Conservation (phyloP, 768 basidiomycete species). For the Russula sp. region DNA sequence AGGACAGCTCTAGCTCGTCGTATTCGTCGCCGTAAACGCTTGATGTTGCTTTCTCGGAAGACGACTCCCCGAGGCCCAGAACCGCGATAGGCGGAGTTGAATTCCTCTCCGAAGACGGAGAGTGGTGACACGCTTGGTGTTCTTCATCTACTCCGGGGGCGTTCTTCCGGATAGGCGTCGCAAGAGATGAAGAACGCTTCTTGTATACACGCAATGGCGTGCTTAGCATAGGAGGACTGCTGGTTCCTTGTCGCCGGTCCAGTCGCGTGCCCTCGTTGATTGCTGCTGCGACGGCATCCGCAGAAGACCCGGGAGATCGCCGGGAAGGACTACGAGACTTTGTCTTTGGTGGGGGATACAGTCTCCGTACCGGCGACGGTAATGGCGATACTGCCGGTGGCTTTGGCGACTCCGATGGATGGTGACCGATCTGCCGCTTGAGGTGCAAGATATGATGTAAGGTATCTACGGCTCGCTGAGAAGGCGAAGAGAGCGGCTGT, state of each 20-base stretch:
- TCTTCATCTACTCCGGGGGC: not conserved
- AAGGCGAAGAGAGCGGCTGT: not conserved
- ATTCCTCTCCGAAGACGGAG: not conserved
- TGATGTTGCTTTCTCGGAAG: not conserved
- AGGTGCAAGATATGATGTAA: constrained; percentile 14
- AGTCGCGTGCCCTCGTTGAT: constrained; percentile 17
- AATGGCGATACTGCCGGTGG: not conserved
- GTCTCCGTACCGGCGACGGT: not conserved
- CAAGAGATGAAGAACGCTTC: constrained; percentile 5
- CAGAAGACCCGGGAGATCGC: constrained; percentile 8
- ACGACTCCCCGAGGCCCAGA: not conserved
- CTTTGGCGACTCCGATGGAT: not conserved
- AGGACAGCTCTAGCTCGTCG: constrained; percentile 22
- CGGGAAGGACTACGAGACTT: not conserved
- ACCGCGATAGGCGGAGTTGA: constrained; percentile 14
- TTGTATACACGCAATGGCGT: constrained; percentile 19
- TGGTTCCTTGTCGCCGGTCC: not conserved
- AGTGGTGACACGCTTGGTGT: not conserved
- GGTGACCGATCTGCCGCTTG: constrained; percentile 7
- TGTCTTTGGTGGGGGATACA: not conserved
- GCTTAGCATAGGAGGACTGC: not conserved
- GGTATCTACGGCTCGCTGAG: constrained; percentile 11
- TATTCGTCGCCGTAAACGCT: constrained; percentile 11
- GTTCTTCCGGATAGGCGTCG: no score
- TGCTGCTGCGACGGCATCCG: constrained; percentile 22